phyloP scores from a whole-genome alignment of 257 asterid genomes.

The Solanum bulbocastanum region DNA sequence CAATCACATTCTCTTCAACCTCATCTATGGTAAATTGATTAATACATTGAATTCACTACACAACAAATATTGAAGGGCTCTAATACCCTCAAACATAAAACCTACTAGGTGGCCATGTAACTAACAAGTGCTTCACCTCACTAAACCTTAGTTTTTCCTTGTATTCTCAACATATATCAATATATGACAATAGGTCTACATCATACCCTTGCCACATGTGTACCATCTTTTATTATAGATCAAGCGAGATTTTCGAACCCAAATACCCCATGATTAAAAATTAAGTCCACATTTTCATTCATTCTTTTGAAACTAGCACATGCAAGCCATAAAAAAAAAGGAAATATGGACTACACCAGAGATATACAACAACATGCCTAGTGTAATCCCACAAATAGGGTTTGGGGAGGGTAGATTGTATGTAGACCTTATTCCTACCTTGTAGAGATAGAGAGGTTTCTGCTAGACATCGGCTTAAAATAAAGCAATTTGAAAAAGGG shows the following conservation, averaged over 20 bases:
- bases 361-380: not conserved
- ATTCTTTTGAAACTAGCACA: not conserved
- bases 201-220: not conserved
- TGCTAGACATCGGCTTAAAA: not conserved
- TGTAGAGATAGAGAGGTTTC: not conserved
- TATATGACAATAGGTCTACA: not conserved
- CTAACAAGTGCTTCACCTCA: not conserved
- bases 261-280: not conserved
- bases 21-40: not conserved
- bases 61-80: not conserved
- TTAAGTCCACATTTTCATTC: not conserved
- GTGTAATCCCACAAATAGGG: not conserved
- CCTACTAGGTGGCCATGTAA: not conserved
- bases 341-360: not conserved
- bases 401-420: not conserved
- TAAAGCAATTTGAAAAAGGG: not conserved
- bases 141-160: not conserved
- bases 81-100: not conserved
- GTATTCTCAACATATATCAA: not conserved
- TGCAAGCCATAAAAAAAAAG: not conserved
- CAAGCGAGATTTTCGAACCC: not conserved
- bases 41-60: not conserved
- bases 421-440: not conserved
- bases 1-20: not conserved
- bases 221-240: not conserved